phyloP scores from a whole-genome alignment of 2,329 filamentous ascomycete species.

The Penicillium sp. region DNA sequence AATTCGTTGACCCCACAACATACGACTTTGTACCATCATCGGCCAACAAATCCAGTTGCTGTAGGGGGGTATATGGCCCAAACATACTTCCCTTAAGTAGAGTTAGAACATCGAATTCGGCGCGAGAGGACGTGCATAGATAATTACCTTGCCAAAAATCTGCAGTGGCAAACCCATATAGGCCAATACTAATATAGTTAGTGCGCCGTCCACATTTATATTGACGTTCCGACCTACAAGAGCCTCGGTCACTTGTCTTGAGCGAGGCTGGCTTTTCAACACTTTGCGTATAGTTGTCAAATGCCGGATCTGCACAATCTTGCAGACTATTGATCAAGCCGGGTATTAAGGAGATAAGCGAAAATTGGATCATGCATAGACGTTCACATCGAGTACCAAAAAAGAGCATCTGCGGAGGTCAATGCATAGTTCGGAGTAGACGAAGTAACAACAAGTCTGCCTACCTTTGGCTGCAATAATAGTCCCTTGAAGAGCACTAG shows the following conservation, averaged over 20 bases:
- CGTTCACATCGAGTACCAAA: constrained; percentile 95
- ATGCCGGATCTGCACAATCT: constrained; percentile 91
- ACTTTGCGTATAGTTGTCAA: constrained; percentile 77
- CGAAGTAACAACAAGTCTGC: background rate
- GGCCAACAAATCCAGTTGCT: constrained; percentile 90
- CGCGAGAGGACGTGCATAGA: constrained; percentile 33
- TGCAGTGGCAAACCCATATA: constrained; percentile 96
- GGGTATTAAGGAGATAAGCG: constrained; percentile 90
- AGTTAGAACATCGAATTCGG: constrained; percentile 20
- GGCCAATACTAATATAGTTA: constrained; percentile 61
- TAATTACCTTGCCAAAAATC: constrained; percentile 79
- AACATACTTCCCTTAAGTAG: constrained; percentile 80
- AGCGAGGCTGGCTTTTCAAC: constrained; percentile 77
- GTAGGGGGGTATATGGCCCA: constrained; percentile 92
- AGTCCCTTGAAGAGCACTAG: constrained; percentile 91
- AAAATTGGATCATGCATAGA: constrained; percentile 98
- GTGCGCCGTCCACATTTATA: constrained; percentile 5
- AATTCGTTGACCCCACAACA: constrained; percentile 95
- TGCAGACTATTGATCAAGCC: constrained; percentile 87
- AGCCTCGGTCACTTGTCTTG: constrained; percentile 86
- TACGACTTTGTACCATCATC: constrained; percentile 96
- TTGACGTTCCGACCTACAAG: constrained; percentile 49
- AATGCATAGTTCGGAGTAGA: constrained; percentile 5
- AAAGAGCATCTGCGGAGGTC: constrained; percentile 77
- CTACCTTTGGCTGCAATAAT: constrained; percentile 88